Evolutionary conservation across 768 basidiomycete genomes (phyloP), one percentile per base, ranked within the genome.

Genomic region (Lactarius quietus): DNA sequence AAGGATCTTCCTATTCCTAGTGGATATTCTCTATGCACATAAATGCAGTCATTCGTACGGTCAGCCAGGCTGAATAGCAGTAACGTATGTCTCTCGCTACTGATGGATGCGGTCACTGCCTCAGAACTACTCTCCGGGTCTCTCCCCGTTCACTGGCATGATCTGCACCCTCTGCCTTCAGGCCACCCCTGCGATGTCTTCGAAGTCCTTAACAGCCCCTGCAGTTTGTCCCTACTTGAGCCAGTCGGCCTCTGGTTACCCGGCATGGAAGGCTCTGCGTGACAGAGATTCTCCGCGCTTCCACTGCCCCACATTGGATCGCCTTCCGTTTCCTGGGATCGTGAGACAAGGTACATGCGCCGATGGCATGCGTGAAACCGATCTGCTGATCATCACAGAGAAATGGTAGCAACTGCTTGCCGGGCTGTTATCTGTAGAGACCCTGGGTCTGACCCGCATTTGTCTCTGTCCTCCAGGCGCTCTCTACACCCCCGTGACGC

Each of bases 71-170:
- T 66, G 65, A 61, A 31, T 66, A 51, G 20, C 51, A 9, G 28
- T 59, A 4, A 66, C 65, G 1, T 61, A 66, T 20, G 61, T 66
- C 15, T 66, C 61, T 54, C 61, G 52, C 5, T 52, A 62, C 31
- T 66, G 65, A n/a, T n/a, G n/a, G n/a, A n/a, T n/a, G 65, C 65
- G 65, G 33, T 53, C 56, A 1, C 59, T n/a, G 59, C 59, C 8
- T 65, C 59, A 9, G 59, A 61, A n/a, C 48, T 66, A 17, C 62
- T 62, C 28, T 23, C 39, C 20, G 61, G n/a, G n/a, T n/a, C n/a
- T n/a, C n/a, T n/a, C n/a, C n/a, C n/a, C 65, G 3, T 62, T 56
- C n/a, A n/a, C n/a, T n/a, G n/a, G n/a, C 10, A 39, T 56, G 10
- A 61, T 66, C 48, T 51, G 48, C 56, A 45, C 56, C 5, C 61